A percentile compares a stretch with the other conserved stretches of the same genome.
Evolutionary conservation across 2,329 filamentous ascomycete genomes (phyloP).

Genomic region (Fusarium sp.): DNA sequence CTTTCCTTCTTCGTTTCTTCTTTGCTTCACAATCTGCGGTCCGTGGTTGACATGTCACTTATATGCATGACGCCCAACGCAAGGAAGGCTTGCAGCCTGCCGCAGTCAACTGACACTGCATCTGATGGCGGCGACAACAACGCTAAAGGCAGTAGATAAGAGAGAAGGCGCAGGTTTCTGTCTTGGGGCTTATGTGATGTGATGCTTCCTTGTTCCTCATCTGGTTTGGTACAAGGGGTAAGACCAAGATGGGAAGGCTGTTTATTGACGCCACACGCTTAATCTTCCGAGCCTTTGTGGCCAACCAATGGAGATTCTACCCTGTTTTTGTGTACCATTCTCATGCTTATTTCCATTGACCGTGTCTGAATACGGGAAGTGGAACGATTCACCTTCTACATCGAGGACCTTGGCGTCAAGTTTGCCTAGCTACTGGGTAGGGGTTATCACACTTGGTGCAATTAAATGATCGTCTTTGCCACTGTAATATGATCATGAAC

Average conservation of each 20-base stretch:
- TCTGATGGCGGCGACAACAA: conserved; percentile 37
- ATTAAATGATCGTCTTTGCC: not conserved
- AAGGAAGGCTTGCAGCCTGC: conserved; percentile 29
- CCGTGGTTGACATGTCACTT: conserved; percentile 30
- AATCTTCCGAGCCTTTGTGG: conserved; percentile 5
- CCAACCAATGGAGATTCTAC: conserved; percentile 7
- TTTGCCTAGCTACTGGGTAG: not conserved
- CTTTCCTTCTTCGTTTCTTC: conserved; percentile 8
- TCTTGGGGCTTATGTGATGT: not conserved
- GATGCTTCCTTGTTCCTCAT: conserved; percentile 13
- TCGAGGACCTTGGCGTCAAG: conserved; percentile 1
- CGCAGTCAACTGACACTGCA: conserved; percentile 25
- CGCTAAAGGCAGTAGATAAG: conserved; percentile 27
- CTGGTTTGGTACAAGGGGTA: conserved; percentile 4
- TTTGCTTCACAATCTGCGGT: conserved; percentile 21
- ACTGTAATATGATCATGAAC: not conserved
- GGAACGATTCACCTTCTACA: conserved; percentile 9
- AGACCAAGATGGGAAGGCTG: conserved; percentile 1
- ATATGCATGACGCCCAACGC: conserved; percentile 19
- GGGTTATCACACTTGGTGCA: not conserved
- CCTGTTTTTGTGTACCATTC: not conserved
- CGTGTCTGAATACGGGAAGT: not conserved
- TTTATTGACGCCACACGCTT: conserved; percentile 11
- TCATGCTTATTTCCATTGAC: conserved; percentile 15
- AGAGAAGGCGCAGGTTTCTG: not conserved